phyloP scores from a whole-genome alignment of 1,139 yeast genomes.

The Geotrichum citri-aurantii region DNA sequence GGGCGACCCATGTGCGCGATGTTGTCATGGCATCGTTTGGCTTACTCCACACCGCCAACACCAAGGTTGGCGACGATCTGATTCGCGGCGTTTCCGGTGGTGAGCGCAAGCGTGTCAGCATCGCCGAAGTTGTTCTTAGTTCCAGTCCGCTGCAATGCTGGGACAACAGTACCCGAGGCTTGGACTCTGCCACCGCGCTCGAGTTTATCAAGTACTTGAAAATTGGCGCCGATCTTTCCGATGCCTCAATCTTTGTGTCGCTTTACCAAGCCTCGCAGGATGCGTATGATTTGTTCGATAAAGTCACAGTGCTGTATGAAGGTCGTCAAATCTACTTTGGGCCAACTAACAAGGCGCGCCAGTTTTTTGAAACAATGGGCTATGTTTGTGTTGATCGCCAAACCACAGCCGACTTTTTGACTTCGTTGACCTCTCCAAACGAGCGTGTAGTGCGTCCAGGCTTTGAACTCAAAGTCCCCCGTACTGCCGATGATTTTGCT shows the following conservation, averaged over 20 bases:
- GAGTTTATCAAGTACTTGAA: slow-evolving; percentile 68
- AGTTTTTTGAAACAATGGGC: slow-evolving; percentile 60
- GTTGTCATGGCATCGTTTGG: slow-evolving; percentile 73
- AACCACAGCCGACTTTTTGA: slow-evolving; percentile 80
- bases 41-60: slow-evolving; percentile 57
- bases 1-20: slow-evolving; percentile 57
- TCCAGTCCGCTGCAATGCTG: slow-evolving; percentile 62
- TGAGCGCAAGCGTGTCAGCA: slow-evolving; percentile 75
- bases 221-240: slow-evolving; percentile 53
- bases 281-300: slow-evolving; percentile 68
- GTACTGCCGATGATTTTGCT: slow-evolving; percentile 63
- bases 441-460: slow-evolving; percentile 57
- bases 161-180: slow-evolving; percentile 73
- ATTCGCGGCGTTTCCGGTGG: slow-evolving; percentile 82
- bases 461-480: slow-evolving; percentile 57
- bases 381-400: slow-evolving; percentile 67
- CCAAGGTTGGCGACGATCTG: slow-evolving; percentile 64
- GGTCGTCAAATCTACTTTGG: slow-evolving; percentile 79
- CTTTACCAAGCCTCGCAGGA: slow-evolving; percentile 79
- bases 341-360: slow-evolving; percentile 53
- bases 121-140: slow-evolving; percentile 60
- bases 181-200: slow-evolving; percentile 69
- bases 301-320: slow-evolving; percentile 63
- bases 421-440: slow-evolving; percentile 68
- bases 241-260: slow-evolving; percentile 63